phyloP scores from a whole-genome alignment of 805 yeast species.

The Saccharomycopsis sp. region DNA sequence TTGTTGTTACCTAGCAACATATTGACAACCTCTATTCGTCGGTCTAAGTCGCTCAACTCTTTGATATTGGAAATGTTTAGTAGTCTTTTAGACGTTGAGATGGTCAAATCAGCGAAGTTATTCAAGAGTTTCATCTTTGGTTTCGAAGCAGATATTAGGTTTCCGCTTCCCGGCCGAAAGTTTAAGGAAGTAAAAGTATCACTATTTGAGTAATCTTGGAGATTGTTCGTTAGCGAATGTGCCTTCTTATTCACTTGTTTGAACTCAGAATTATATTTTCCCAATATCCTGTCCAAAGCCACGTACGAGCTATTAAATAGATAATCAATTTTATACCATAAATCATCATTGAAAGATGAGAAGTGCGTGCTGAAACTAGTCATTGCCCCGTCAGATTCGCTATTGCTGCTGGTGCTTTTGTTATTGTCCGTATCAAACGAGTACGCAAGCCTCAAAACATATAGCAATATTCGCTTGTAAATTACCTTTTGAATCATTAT shows the following conservation, averaged over 20 bases:
- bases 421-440: background rate
- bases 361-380: constrained; percentile 10
- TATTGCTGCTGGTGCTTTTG: background rate
- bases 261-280: constrained; percentile 17
- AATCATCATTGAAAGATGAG: constrained; percentile 16
- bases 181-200: background rate
- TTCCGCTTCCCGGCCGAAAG: background rate
- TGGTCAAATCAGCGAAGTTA: constrained; percentile 17
- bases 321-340: constrained; percentile 15
- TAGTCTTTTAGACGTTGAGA: constrained; percentile 19
- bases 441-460: constrained; percentile 30
- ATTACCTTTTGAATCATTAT: constrained; percentile 67
- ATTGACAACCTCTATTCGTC: constrained; percentile 8
- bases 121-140: constrained; percentile 11
- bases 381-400: background rate
- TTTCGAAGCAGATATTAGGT: background rate
- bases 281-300: constrained; percentile 12
- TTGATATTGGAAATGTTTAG: constrained; percentile 17
- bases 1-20: constrained; percentile 12
- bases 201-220: background rate
- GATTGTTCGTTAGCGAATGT: constrained; percentile 11
- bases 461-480: constrained; percentile 55
- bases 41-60: constrained; percentile 19
- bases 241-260: constrained; percentile 17
- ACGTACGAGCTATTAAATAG: constrained; percentile 12